Evolutionary conservation across 2,329 filamentous ascomycete species (phyloP), one percentile per base, ranked within the genome.

Genomic region (Colletotrichum tabaci): DNA sequence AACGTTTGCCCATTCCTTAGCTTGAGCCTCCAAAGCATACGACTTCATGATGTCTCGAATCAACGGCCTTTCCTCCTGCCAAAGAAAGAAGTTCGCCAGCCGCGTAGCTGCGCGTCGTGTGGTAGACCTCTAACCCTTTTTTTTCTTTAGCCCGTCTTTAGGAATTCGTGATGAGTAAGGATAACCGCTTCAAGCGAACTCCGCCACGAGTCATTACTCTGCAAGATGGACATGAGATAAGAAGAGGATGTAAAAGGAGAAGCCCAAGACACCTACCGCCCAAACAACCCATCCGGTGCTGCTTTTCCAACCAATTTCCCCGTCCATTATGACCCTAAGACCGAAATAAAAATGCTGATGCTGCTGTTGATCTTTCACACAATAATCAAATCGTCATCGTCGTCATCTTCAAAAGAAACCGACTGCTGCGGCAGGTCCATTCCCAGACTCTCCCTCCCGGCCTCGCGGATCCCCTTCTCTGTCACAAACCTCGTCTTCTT

Each of bases 401-500:
- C 85, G 71, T 87, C 84, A 65, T 84, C 79, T 73, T 78, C 77
- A 60, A 72, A 72, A 38, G 70, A 72, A 61, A 72, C 52, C 50
- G 67, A 40, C 49, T 57, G 61, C 55, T 57, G 61, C 55, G 66
- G 61, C 70, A 84, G 80, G 62, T 88, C 87, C n/a, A 81, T 84
- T 12, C 91, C 90, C 2, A 95, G 79, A 77, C 92, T 94, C 77
- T 95, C 93, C 71, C 92, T 86, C 1, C 93, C 93, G 4, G 93
- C 93, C 80, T 94, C 92, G 66, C 90, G 88, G 73, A 95, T 95
- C 0, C 93, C 93, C 79, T 92, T 93, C 52, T 91, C 90, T 35
- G 93, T 94, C 50, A 95, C 88, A 77, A 95, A 95, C n/a, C 93
- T 86, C 62, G 93, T 95, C 86, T 94, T 94, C 82, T 94, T 92